These are phyloP conservation scores for Emmonsiellopsis sp. DNA, from an alignment of 2,329 filamentous ascomycete species.

Conservation along the genomic window DNA sequence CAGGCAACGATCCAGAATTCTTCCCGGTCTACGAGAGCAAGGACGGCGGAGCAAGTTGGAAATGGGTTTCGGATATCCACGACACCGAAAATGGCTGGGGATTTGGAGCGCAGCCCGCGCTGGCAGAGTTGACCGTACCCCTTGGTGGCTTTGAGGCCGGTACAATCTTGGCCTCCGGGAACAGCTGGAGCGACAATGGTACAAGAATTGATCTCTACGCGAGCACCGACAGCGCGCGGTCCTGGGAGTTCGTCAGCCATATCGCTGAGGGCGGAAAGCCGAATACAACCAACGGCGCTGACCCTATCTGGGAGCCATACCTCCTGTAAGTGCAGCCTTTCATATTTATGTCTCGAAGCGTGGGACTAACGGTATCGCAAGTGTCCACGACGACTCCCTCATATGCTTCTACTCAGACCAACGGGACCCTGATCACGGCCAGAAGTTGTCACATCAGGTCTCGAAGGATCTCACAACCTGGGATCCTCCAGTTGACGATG, in stretches of 20 bases:
- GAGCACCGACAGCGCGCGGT: conserved; percentile 48
- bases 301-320: conserved; percentile 62
- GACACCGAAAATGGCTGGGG: conserved; percentile 57
- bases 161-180: conserved; percentile 53
- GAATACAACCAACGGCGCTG: conserved; percentile 50
- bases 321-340: conserved; percentile 26
- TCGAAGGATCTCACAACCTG: conserved; percentile 1
- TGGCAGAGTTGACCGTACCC: conserved; percentile 50
- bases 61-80: conserved; percentile 49
- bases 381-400: neutral
- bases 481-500: neutral
- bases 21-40: conserved; percentile 4
- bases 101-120: conserved; percentile 56
- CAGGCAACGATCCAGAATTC: neutral
- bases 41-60: conserved; percentile 50
- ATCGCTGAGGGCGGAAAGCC: conserved; percentile 53
- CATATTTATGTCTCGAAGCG: neutral
- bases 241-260: conserved; percentile 57
- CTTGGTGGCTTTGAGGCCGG: conserved; percentile 51
- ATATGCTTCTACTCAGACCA: neutral
- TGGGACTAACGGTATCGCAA: neutral
- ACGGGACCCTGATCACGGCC: neutral
- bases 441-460: neutral
- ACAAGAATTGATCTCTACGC: conserved; percentile 60
- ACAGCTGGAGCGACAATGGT: conserved; percentile 42